phyloP scores from a whole-genome alignment of 2,329 filamentous ascomycete genomes.

The Davidsoniella eucalypti region DNA sequence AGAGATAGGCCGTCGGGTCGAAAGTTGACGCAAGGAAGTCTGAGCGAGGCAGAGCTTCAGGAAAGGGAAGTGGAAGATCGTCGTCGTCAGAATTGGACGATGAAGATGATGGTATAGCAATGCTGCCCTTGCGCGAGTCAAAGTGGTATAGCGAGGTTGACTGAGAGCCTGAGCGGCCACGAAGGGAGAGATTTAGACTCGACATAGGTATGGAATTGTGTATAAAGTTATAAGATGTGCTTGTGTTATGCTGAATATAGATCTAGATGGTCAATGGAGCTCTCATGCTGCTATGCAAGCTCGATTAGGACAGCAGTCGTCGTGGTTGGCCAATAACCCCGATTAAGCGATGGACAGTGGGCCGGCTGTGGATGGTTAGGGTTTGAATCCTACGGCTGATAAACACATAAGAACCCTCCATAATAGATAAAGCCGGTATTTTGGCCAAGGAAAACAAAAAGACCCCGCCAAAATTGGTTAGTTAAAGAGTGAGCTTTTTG shows the following conservation, averaged over 20 bases:
- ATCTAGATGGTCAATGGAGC: neutral
- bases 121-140: conserved; percentile 5
- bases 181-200: neutral
- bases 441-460: neutral
- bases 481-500: conserved; percentile 6
- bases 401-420: neutral
- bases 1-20: conserved; percentile 67
- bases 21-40: conserved; percentile 71
- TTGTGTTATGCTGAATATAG: neutral
- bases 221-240: neutral
- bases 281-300: neutral
- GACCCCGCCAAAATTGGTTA: conserved; percentile 3
- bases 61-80: conserved; percentile 68
- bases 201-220: neutral
- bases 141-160: conserved; percentile 8
- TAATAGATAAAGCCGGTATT: neutral
- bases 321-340: conserved; percentile 1
- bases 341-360: neutral
- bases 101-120: conserved; percentile 7
- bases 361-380: neutral
- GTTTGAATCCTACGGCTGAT: neutral
- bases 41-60: conserved; percentile 60
- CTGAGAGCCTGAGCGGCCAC: conserved; percentile 5
- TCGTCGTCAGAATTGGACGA: conserved; percentile 30
- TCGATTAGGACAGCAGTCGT: neutral